A percentile compares a stretch with the other conserved stretches of the same genome.
Evolutionary conservation across 352 stramenopile species (phyloP).

Genomic region (Globisporangium canariense): DNA sequence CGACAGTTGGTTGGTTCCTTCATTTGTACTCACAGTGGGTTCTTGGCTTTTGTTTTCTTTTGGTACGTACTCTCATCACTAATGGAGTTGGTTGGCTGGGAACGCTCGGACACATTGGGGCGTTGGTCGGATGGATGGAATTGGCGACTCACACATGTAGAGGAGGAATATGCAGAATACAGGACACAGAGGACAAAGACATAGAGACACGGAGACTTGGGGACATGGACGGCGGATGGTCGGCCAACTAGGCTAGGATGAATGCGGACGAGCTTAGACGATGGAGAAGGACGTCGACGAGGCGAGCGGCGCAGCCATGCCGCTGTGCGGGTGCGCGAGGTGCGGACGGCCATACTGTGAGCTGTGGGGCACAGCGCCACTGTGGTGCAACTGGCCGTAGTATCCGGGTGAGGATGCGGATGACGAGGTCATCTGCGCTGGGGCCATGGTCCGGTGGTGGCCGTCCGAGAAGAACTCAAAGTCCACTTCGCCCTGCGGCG

Average conservation of each 20-base stretch:
- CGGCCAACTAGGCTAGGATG: background rate
- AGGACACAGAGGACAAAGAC: background rate
- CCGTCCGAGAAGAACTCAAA: constrained; percentile 28
- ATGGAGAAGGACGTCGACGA: constrained; percentile 12
- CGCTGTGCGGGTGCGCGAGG: constrained; percentile 17
- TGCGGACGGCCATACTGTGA: constrained; percentile 15
- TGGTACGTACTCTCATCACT: background rate
- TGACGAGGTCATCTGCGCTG: background rate
- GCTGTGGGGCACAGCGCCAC: background rate
- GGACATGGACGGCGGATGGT: background rate
- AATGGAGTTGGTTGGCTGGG: background rate
- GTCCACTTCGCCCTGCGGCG: constrained; percentile 21
- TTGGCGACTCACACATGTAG: background rate
- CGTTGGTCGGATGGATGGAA: background rate
- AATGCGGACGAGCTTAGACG: constrained; percentile 6
- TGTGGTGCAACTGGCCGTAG: constrained; percentile 2
- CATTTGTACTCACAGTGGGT: background rate
- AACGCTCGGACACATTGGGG: background rate
- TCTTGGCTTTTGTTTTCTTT: background rate
- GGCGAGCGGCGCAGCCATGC: constrained; percentile 12
- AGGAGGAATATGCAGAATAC: background rate
- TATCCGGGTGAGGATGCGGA: background rate
- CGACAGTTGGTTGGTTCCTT: background rate
- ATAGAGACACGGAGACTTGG: constrained; percentile 4
- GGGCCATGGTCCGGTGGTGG: background rate